These are phyloP conservation scores for Trichoderma parareesei DNA, from an alignment of 495 filamentous ascomycete genomes.

Conservation along the genomic window DNA sequence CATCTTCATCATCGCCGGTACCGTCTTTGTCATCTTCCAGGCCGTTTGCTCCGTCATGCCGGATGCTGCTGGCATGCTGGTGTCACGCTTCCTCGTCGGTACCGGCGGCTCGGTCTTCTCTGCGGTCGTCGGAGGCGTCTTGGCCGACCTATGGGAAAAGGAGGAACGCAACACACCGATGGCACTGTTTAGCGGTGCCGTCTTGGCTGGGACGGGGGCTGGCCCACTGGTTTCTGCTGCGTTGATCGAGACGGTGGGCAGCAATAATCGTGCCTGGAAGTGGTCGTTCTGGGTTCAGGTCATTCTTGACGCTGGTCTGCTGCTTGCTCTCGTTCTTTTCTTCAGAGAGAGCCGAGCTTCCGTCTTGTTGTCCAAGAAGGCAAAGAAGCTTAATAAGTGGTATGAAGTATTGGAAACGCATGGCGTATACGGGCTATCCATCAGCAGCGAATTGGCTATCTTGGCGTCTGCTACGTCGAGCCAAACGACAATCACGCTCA, in stretches of 20 bases:
- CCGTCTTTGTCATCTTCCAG: slow-evolving; percentile 59
- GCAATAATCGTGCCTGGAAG: slow-evolving; percentile 48
- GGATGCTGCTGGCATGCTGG: slow-evolving; percentile 62
- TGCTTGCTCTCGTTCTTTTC: slow-evolving; percentile 52
- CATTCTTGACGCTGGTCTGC: slow-evolving; percentile 56
- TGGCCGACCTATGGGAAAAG: slow-evolving; percentile 79
- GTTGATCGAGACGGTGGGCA: slow-evolving; percentile 16
- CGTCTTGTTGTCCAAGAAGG: slow-evolving; percentile 74
- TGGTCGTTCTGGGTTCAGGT: slow-evolving; percentile 89
- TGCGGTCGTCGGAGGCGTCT: slow-evolving; percentile 88
- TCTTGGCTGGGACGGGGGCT: slow-evolving; percentile 71
- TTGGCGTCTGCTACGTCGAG: slow-evolving; percentile 7
- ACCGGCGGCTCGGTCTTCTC: slow-evolving; percentile 73
- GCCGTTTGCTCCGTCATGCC: slow-evolving; percentile 69
- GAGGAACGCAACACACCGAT: slow-evolving; percentile 81
- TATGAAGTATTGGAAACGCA: slow-evolving; percentile 62
- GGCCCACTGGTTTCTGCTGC: slow-evolving; percentile 64
- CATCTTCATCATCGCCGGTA: slow-evolving; percentile 66
- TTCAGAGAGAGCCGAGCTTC: slow-evolving; percentile 81
- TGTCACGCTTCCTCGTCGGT: slow-evolving; percentile 70
- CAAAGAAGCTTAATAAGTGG: slow-evolving; percentile 64
- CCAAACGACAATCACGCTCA: slow-evolving; percentile 5
- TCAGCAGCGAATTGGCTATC: slow-evolving; percentile 12
- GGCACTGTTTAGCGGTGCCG: slow-evolving; percentile 72
- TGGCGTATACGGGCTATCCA: slow-evolving; percentile 55